These are phyloP conservation scores for Raphanus raphanistrum DNA, from an alignment of 345 rosid genomes.

Conservation along the genomic window DNA sequence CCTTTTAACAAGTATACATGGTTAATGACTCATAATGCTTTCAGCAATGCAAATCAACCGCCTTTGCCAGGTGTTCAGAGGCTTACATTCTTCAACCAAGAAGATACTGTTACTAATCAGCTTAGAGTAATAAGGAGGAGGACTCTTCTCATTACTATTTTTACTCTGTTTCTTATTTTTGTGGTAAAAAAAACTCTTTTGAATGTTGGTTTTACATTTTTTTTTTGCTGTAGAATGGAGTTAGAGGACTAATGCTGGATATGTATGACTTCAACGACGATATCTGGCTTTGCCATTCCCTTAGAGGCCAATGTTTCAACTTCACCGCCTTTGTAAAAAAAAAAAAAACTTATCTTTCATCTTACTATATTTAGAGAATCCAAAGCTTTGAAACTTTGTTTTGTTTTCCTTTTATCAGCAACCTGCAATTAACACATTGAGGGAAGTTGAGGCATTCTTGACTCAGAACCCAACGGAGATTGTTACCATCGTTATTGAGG, in stretches of 20 bases:
- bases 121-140: conserved; percentile 48
- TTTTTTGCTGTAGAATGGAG: conserved; percentile 69
- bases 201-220: conserved; percentile 1
- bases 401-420: conserved; percentile 45
- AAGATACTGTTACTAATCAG: conserved; percentile 86
- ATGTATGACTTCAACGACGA: conserved; percentile 87
- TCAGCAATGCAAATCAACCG: conserved; percentile 87
- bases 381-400: not conserved
- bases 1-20: conserved; percentile 95
- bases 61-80: conserved; percentile 80
- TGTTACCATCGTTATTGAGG: conserved; percentile 87
- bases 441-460: conserved; percentile 88
- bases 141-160: not conserved
- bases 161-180: not conserved
- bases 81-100: conserved; percentile 88
- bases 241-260: conserved; percentile 93
- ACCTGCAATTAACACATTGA: conserved; percentile 87
- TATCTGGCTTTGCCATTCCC: conserved; percentile 98
- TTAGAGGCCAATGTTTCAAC: conserved; percentile 89
- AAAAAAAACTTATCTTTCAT: conserved; percentile 19
- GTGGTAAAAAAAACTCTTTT: not conserved
- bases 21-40: conserved; percentile 92
- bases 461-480: conserved; percentile 77
- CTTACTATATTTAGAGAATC: conserved; percentile 13
- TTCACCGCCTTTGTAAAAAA: conserved; percentile 90